Evolutionary conservation across 441 rosid species (phyloP), one percentile per base, ranked within the genome.

Genomic region (Euphorbia schlechtendalii): DNA sequence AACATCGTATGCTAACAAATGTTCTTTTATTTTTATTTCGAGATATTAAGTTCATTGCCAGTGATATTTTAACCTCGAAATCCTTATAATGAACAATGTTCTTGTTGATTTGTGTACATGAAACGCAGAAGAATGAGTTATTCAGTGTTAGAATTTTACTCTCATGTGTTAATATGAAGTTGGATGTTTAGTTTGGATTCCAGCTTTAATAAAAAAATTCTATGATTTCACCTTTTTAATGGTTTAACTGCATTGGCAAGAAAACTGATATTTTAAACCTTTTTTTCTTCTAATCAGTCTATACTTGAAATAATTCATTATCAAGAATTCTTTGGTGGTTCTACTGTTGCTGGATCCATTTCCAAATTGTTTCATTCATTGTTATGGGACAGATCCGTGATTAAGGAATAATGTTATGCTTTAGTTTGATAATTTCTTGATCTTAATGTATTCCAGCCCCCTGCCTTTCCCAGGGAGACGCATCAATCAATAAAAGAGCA

Each of bases 391-490:
- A n/a, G 24, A 61, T 30, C 21, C 53, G 22, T 45, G n/a, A 22
- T 15, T 30, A 18, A 17, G 34, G 38, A 32, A 38, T 53, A 41
- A 15, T 34, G 28, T 14, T 14, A 51, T n/a, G 51, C 28, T 43
- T 21, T 14, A 11, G 25, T 54, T 4, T 11, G 8, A 32, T 61
- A n/a, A 36, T 8, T 48, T 56, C 46, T 64, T 71, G 14, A 34
- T 30, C 51, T 56, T 25, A 8, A 46, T 69, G 20, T 65, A 65
- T 81, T 69, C 73, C 86, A 94, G 99, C 99, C 99, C 20, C 99
- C 99, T 65, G 96, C 98, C 24, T 94, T 94, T 75, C 79, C 86
- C 20, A 82, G 78, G 81, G 96, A 90, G 73, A 87, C 94, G 18
- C 76, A 68, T 30, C 90, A 87, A 65, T 87, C 99, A 1, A 78